Percentiles rank a stretch among this genome's conserved stretches.
phyloP scores from a whole-genome alignment of 2,329 filamentous ascomycete genomes.

The Talaromyces piceae region DNA sequence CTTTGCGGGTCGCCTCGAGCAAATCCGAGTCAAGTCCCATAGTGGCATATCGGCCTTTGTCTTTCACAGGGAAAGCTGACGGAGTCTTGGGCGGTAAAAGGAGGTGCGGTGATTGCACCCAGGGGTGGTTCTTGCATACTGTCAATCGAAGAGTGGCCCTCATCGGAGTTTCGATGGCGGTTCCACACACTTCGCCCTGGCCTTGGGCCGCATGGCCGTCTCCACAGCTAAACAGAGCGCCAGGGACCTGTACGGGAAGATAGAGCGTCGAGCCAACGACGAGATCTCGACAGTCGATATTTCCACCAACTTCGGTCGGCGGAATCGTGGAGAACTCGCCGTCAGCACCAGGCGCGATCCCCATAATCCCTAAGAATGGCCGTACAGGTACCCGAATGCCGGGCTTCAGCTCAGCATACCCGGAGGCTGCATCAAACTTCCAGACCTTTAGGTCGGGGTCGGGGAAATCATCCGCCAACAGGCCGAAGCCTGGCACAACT shows the following conservation, averaged over 20 bases:
- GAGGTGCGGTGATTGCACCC: constrained; percentile 44
- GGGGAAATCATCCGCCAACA: constrained; percentile 44
- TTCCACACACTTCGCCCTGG: constrained; percentile 49
- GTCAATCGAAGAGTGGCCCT: constrained; percentile 43
- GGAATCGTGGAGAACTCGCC: constrained; percentile 46
- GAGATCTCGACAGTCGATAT: constrained; percentile 48
- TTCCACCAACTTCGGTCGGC: constrained; percentile 47
- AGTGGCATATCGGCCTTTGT: constrained; percentile 39
- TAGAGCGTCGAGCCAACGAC: constrained; percentile 42
- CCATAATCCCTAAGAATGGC: constrained; percentile 49
- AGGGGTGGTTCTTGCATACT: constrained; percentile 40
- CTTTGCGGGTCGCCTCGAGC: constrained; percentile 43
- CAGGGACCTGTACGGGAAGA: constrained; percentile 43
- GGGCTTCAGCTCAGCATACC: constrained; percentile 40
- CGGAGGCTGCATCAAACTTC: constrained; percentile 35
- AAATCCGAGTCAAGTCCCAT: constrained; percentile 44
- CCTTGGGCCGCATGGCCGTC: constrained; percentile 51
- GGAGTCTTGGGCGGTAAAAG: constrained; percentile 27
- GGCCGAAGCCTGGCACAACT: constrained; percentile 45
- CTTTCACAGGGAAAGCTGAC: constrained; percentile 19
- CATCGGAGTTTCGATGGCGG: constrained; percentile 50
- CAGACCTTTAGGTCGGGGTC: constrained; percentile 43
- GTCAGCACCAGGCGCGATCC: constrained; percentile 40
- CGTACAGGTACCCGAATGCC: constrained; percentile 44
- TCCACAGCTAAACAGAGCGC: constrained; percentile 48